Evolutionary conservation across 2,329 filamentous ascomycete species (phyloP), one percentile per base, ranked within the genome.

Genomic region (Cryphonectria nitschkei): DNA sequence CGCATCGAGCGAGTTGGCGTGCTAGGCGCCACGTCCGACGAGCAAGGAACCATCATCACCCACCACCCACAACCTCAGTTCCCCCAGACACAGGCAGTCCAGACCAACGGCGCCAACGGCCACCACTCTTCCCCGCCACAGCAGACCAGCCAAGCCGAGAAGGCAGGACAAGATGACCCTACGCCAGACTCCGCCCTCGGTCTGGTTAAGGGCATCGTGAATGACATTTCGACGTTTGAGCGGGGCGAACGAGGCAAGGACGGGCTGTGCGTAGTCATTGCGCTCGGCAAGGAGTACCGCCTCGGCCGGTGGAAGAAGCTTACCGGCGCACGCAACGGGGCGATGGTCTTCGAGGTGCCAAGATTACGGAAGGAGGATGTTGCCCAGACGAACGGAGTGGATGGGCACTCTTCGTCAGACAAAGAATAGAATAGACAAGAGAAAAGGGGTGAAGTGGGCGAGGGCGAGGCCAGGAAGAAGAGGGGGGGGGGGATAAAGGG

Each of bases 221-320:
- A 98, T 78, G 94, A 93, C 75, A 91, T 99, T 71, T 89, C 93
- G 1, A 87, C 97, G 19, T 94, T 96, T 75, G 96, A 98, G 80
- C 87, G 93, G 26, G 94, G 94, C 3, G 91, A 94, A 26, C 85
- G 91, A 72, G 93, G 92, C 43, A 89, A 88, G 75, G 88, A 92
- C 69, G 94, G 94, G 0, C 81, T 98, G 1, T 95, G 93, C 76
- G 87, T 98, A 39, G 90, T 97, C 16, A 93, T 90, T n/a, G 96
- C 92, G 22, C 87, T 97, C 1, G 94, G 93, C 50, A 95, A 93
- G 77, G 93, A 98, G 81, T 92, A 95, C 80, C 88, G 94, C 61
- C 83, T 98, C 58, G 96, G 94, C 4, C 86, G 93, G 73, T 98
- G 94, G 94, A 91, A 91, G 81, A 86, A 86, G 70, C 80, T 86